Base-by-base conservation (phyloP, 106 monocot genomes). In the Dendrobium catenatum region DNA sequence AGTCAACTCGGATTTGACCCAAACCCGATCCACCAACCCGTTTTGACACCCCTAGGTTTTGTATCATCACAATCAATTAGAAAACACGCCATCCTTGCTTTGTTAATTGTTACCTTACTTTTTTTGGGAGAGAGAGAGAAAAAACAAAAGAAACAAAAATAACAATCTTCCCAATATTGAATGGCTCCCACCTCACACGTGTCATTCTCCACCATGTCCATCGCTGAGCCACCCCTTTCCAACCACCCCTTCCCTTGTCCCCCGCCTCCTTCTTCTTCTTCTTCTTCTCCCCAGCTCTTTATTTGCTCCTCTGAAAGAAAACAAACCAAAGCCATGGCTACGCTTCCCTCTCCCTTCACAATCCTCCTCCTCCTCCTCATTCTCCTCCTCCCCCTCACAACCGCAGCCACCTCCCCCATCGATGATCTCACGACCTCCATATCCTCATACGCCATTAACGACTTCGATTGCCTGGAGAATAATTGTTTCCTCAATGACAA, bases 311-410 rank as follows among this genome's bases (percentile, higher is more conserved):
- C 43, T 1, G 16, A 13, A 4, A 37, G 37, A 37, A 40, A 42
- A 2, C 73, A 73, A 73, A 19, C 73, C 19, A 43, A 6, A 19
- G 19, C 8, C 42, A 72, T 72, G 72, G 7, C 72, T 33, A 13
- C 51, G 3, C 11, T 5, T 22, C 10, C 42, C 41, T 20, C 74
- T 74, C 74, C 0, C 6, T 43, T 43, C 74, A 11, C 74, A 43
- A 20, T 74, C 74, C 74, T 44, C 74, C 6, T 74, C 74, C 74
- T 74, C 19, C 18, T 74, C 49, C 43, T 74, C 19, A 6, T 74
- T 40, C 70, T 70, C 37, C 10, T 29, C 22, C 26, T 58, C 49
- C 0, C 68, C 37, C 17, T 4, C 76, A 31, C 5, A 59, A 1
- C 72, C 77, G 2, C 72, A 72, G 26, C 8, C 73, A 9, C 6